A percentile compares a stretch with the other conserved stretches of the same genome.
Conservation (phyloP, 148 eudicot species). For the Drosera capensis region DNA sequence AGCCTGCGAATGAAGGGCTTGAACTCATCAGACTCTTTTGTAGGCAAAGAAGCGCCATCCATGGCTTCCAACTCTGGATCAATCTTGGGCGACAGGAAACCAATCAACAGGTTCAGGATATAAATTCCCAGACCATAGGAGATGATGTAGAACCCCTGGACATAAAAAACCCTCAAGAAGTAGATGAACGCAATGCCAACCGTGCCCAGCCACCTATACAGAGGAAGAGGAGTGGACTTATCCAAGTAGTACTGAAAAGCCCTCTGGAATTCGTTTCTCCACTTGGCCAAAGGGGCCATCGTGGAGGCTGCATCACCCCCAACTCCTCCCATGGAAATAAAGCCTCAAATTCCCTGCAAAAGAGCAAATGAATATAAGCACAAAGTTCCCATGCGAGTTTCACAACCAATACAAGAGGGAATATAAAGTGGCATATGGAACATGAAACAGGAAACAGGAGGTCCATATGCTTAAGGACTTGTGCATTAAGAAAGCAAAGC, state of each 20-base stretch:
- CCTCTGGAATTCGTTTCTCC: neutral
- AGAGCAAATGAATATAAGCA: too few relatives aligned
- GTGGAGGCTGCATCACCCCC: constrained; percentile 2
- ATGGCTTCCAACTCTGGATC: constrained; percentile 4
- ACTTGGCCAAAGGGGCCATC: constrained; percentile 1
- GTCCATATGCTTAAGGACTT: too few relatives aligned
- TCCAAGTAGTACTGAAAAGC: constrained; percentile 20
- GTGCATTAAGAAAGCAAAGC: too few relatives aligned
- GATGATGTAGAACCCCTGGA: constrained; percentile 24
- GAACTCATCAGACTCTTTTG: constrained; percentile 3
- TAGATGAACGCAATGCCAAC: constrained; percentile 12
- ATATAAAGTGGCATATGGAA: too few relatives aligned
- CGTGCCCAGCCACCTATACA: constrained; percentile 24
- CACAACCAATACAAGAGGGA: too few relatives aligned
- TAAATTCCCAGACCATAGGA: constrained; percentile 29
- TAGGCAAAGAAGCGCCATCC: constrained; percentile 5
- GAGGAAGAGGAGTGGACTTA: constrained; percentile 16
- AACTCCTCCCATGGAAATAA: constrained; percentile 2
- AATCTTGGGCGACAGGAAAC: constrained; percentile 21
- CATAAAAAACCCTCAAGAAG: constrained; percentile 12
- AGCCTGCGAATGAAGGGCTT: constrained; percentile 5
- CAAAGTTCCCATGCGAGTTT: too few relatives aligned
- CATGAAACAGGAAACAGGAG: too few relatives aligned
- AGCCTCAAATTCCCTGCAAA: constrained; percentile 1
- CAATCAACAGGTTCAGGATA: constrained; percentile 18